Evolutionary conservation across 2,329 filamentous ascomycete species (phyloP).

Genomic region (Calonectria pteridis): DNA sequence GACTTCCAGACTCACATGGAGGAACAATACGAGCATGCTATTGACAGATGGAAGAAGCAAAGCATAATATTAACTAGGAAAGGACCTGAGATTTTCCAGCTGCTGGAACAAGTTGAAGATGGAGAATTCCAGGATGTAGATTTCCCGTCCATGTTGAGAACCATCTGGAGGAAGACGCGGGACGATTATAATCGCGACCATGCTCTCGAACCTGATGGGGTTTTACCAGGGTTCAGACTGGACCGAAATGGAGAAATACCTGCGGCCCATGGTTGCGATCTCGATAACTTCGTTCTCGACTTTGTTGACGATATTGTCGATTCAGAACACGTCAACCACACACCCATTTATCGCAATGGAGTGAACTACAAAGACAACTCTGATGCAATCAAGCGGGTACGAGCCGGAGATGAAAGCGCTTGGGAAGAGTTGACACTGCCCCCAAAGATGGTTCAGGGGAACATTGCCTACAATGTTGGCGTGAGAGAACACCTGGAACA

Average conservation of each 20-base stretch:
- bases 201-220: neutral
- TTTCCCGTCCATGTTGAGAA: conserved; percentile 20
- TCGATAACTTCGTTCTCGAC: conserved; percentile 34
- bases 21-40: neutral
- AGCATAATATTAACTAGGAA: conserved; percentile 22
- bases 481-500: conserved; percentile 24
- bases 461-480: conserved; percentile 20
- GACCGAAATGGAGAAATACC: conserved; percentile 28
- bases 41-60: neutral
- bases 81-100: conserved; percentile 24
- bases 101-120: conserved; percentile 21
- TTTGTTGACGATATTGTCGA: conserved; percentile 25
- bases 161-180: conserved; percentile 26
- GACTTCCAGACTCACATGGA: neutral
- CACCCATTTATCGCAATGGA: conserved; percentile 35
- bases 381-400: neutral
- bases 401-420: neutral
- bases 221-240: conserved; percentile 31
- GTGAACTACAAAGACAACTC: conserved; percentile 32
- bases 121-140: neutral
- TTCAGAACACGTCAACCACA: neutral
- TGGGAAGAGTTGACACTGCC: conserved; percentile 8
- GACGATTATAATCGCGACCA: conserved; percentile 23
- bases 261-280: conserved; percentile 28
- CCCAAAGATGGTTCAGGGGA: neutral